phyloP scores from a whole-genome alignment of 1,284 basidiomycete species.

The Stereum hirsutum region DNA sequence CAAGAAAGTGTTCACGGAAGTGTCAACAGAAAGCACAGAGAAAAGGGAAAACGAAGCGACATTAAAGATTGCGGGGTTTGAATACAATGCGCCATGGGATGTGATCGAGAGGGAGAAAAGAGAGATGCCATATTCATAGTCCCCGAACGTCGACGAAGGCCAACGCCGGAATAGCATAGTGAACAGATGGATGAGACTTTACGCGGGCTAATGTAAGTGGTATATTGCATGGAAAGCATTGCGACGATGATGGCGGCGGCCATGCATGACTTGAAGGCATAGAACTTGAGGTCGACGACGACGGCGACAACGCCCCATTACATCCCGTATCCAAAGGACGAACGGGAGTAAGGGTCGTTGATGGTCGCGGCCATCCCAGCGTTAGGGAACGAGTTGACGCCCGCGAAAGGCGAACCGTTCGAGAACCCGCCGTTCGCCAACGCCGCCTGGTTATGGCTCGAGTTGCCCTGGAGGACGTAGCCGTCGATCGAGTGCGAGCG shows the following conservation, averaged over 20 bases:
- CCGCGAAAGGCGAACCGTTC: conserved; percentile 45
- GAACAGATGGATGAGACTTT: conserved; percentile 10
- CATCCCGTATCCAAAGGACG: conserved; percentile 71
- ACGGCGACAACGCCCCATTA: conserved; percentile 26
- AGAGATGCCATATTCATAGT: conserved; percentile 14
- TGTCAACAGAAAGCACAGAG: conserved; percentile 21
- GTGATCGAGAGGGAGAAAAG: too few relatives aligned
- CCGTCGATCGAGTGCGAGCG: conserved; percentile 67
- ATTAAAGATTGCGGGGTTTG: conserved; percentile 13
- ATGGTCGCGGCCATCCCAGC: conserved; percentile 43
- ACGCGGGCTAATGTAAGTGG: neutral
- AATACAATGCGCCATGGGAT: conserved; percentile 18
- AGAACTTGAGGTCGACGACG: conserved; percentile 1
- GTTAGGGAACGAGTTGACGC: conserved; percentile 26
- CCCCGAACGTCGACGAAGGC: conserved; percentile 12
- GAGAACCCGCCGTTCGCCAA: conserved; percentile 49
- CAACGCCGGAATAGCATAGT: conserved; percentile 14
- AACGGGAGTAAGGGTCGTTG: conserved; percentile 67
- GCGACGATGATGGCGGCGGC: conserved; percentile 7
- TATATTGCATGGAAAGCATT: neutral
- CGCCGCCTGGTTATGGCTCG: conserved; percentile 49
- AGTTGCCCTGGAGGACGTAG: conserved; percentile 67
- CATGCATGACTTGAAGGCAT: conserved; percentile 10
- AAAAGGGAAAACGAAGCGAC: conserved; percentile 14
- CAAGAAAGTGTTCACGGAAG: conserved; percentile 27